Evolutionary conservation across 805 yeast species (phyloP), one percentile per base, ranked within the genome.

Genomic region (Spathaspora girioi): DNA sequence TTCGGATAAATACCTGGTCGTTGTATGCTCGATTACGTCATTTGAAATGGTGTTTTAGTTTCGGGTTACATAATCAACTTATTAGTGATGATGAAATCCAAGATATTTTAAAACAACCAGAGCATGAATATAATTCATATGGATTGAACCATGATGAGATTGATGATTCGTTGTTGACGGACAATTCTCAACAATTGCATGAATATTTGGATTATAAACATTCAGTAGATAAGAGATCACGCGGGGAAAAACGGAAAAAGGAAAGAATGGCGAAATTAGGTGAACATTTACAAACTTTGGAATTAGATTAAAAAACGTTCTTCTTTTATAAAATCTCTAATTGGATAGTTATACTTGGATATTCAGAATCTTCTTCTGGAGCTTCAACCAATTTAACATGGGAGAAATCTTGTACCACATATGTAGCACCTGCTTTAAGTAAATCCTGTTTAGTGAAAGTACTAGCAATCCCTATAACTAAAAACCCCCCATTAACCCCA

Each of bases 1-100:
- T 81, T 32, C 70, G 76, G 10, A 77, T 81, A 27, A 77, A 73
- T 47, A 67, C 77, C 32, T 81, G 85, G 83, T 76, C 65, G 54
- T 70, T 78, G 44, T 78, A 77, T 59, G 60, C 77, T 47, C 66
- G 85, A 41, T 64, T 80, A 48, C 66, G 78, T 35, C 76, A 74
- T 50, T 66, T 81, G 56, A 75, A 77, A 53, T 81, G 81, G 75
- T 64, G 79, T 26, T 79, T 78, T 59, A 77, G 81, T 42, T 73
- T 76, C 48, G 82, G 82, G 12, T 69, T 81, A 14, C 82, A 78
- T 54, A 66, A 65, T 52, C 84, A 81, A 58, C 67, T 79, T 31
- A 71, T 75, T 7, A 60, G 68, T 5, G 76, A 73, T 54, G 63
- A 63, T 1, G 58, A 58, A 10, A 60, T 76, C 17, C 59, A 68